These are phyloP conservation scores for Trametes sp. DNA, from an alignment of 1,284 basidiomycete genomes.

Conservation along the genomic window DNA sequence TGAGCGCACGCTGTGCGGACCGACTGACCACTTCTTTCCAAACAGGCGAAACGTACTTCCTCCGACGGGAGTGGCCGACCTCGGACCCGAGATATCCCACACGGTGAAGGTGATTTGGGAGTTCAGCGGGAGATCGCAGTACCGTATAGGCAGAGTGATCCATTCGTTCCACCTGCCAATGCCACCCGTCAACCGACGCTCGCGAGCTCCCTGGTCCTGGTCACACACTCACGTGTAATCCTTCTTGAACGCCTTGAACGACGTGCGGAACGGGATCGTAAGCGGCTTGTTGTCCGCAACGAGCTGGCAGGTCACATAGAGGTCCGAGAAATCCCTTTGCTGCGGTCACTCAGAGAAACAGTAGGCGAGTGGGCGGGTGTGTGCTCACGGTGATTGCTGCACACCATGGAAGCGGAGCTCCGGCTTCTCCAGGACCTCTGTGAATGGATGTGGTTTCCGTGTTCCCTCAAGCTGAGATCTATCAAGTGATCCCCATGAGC, in stretches of 20 bases:
- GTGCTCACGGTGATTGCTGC: conserved; percentile 72
- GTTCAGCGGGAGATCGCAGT: conserved; percentile 88
- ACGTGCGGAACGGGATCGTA: conserved; percentile 89
- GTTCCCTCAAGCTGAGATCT: conserved; percentile 89
- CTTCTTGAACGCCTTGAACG: conserved; percentile 91
- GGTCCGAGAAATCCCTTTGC: conserved; percentile 82
- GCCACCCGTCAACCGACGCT: neutral
- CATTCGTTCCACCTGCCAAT: conserved; percentile 92
- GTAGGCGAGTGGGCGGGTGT: conserved; percentile 16
- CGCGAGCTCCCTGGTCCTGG: too few species aligned
- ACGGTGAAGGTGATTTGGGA: conserved; percentile 94
- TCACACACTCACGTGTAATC: conserved; percentile 69
- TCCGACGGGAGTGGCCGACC: conserved; percentile 80
- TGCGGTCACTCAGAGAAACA: conserved; percentile 32
- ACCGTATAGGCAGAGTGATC: conserved; percentile 89
- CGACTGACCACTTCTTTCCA: conserved; percentile 85
- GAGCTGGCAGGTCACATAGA: conserved; percentile 92
- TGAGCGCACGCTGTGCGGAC: neutral
- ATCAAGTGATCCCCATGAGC: neutral
- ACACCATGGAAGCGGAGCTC: conserved; percentile 82
- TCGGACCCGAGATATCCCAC: conserved; percentile 90
- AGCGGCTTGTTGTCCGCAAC: conserved; percentile 93
- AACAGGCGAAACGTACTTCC: conserved; percentile 92
- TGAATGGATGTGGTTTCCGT: conserved; percentile 72
- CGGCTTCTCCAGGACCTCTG: conserved; percentile 80